A percentile compares a stretch with the other conserved stretches of the same genome.
phyloP scores from a whole-genome alignment of 169 alveolate species.

The Eimeria acervulina region DNA sequence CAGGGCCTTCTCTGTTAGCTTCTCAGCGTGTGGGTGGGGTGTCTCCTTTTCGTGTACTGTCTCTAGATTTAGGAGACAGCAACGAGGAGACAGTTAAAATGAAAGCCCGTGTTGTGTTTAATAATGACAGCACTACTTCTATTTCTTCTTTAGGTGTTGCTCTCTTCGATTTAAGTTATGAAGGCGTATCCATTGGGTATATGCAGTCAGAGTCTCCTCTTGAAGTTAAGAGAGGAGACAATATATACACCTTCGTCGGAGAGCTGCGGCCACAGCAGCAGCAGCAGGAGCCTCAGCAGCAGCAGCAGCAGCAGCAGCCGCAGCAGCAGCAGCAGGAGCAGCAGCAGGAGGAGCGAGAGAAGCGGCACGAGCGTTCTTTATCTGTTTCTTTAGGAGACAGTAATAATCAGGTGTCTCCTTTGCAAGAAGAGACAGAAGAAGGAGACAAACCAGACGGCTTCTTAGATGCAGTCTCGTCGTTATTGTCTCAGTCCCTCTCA shows the following conservation, averaged over 20 bases:
- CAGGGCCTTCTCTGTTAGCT: background rate
- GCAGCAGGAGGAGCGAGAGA: too few relatives aligned
- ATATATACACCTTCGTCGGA: background rate
- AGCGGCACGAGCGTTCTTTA: too few relatives aligned
- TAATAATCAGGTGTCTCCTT: too few relatives aligned
- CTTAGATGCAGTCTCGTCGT: background rate
- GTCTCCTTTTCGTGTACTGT: conserved; percentile 9
- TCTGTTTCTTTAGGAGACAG: too few relatives aligned
- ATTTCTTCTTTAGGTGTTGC: background rate
- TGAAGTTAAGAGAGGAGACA: background rate
- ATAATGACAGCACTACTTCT: background rate
- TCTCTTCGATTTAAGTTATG: background rate
- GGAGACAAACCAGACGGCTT: background rate
- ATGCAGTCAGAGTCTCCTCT: background rate
- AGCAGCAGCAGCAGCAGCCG: background rate
- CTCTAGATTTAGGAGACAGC: background rate
- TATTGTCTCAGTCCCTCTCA: background rate
- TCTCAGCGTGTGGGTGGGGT: background rate
- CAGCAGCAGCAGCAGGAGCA: background rate
- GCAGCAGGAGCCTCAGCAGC: background rate
- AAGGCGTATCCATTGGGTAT: background rate
- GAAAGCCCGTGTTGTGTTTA: background rate
- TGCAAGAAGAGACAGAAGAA: too few relatives aligned
- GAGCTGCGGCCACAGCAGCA: background rate
- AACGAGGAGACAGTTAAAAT: background rate